Conservation (phyloP, 2,329 filamentous ascomycete species). For the Colletotrichum paranaense region DNA sequence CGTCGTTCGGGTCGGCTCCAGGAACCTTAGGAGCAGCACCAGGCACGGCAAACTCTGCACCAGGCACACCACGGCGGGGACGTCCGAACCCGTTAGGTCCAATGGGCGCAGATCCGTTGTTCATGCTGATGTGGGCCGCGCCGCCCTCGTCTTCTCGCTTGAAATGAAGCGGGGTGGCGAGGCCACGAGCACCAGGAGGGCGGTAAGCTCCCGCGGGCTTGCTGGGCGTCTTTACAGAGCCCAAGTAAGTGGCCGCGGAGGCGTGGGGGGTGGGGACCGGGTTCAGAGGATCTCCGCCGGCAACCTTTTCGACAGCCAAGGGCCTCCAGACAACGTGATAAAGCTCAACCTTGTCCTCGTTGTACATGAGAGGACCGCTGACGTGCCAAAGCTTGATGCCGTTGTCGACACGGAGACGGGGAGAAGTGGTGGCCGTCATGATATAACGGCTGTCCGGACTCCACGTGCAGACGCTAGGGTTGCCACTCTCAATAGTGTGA, state of each 20-base stretch:
- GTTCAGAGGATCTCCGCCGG: conserved; percentile 76
- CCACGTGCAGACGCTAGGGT: conserved; percentile 97
- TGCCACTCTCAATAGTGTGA: conserved; percentile 93
- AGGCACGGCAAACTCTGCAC: conserved; percentile 80
- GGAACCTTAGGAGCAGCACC: conserved; percentile 74
- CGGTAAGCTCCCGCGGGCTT: conserved; percentile 98
- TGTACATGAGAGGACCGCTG: conserved; percentile 89
- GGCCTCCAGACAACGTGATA: conserved; percentile 94
- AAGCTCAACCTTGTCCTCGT: conserved; percentile 92
- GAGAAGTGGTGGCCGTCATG: conserved; percentile 97
- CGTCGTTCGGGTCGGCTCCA: conserved; percentile 70
- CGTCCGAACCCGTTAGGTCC: conserved; percentile 84
- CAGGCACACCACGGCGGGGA: conserved; percentile 83
- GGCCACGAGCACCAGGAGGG: conserved; percentile 91
- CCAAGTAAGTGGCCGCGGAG: conserved; percentile 85
- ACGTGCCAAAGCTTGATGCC: conserved; percentile 96
- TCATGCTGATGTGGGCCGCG: conserved; percentile 83
- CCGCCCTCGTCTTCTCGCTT: conserved; percentile 98
- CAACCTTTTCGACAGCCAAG: conserved; percentile 69
- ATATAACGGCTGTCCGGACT: conserved; percentile 96
- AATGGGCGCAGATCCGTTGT: conserved; percentile 78
- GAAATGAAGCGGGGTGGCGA: conserved; percentile 90
- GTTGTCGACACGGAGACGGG: conserved; percentile 94
- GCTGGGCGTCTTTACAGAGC: conserved; percentile 90
- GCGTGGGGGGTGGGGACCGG: conserved; percentile 82